Base-by-base conservation (phyloP, 176 grass and related monocot species). In the Juncus effusus region DNA sequence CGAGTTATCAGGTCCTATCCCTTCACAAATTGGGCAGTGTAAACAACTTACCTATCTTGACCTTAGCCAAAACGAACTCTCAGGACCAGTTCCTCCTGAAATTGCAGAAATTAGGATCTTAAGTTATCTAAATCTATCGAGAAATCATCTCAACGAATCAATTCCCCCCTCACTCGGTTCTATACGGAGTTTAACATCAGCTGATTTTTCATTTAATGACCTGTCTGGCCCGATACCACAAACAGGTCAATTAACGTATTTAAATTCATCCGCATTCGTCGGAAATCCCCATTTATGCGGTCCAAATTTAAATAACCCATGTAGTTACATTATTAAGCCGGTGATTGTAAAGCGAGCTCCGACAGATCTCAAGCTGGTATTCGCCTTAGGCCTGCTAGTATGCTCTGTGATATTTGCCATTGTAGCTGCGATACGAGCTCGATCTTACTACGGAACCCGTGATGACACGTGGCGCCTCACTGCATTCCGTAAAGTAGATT, bases 141-240 rank as follows among this genome's bases (percentile, higher is more conserved):
- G 78, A 64, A 99, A 99, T 71, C 64, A 69, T 54, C 85, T 99
- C 0, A 78, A 64, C 10, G 74, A 63, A 53, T 65, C 83, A 2
- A 90, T 99, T 64, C 95, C 95, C 13, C 61, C 51, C 13, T 82
- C 83, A 7, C 72, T 99, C 19, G 83, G 80, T 0, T 73, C 54
- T 40, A 94, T 99, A 90, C 52, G 83, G 69, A 99, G 95, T 61
- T 81, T 99, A 1, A 99, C 95, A 5, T 89, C 81, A 6, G 85
- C 76, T 0, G 95, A 99, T 40, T 99, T 99, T 78, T 93, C 95
- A 0, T 94, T 87, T 80, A 99, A 99, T 72, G 73, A 82, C 56
- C 77, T 99, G 8, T 74, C 83, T 0, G 95, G 95, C 0, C 37
- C 52, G 62, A 40, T 99, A n/a, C 89, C 95, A 0, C 65, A 82